Evolutionary conservation across 148 eudicot species (phyloP).

Genomic region (Vaccinium vitisidaea): DNA sequence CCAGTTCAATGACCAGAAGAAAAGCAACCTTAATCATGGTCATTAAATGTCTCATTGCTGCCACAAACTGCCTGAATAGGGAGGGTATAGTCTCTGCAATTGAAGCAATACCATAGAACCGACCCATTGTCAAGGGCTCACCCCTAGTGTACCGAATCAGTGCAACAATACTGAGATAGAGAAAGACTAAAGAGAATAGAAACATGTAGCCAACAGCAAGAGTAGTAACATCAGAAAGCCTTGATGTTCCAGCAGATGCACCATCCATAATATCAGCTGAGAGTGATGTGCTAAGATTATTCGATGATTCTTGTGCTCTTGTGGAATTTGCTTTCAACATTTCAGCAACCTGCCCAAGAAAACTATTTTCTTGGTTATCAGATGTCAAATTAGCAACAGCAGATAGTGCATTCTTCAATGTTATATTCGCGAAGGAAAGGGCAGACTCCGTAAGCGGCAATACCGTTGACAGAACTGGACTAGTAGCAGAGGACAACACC

Average conservation of each 20-base stretch:
- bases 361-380: slow-evolving; percentile 42
- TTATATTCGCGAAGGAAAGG: slow-evolving; percentile 72
- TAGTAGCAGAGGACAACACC: slow-evolving; percentile 67
- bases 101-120: slow-evolving; percentile 84
- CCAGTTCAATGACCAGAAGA: slow-evolving; percentile 91
- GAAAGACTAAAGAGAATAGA: slow-evolving; percentile 65
- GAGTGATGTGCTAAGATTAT: slow-evolving; percentile 45
- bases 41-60: slow-evolving; percentile 88
- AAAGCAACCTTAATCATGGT: slow-evolving; percentile 97
- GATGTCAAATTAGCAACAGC: slow-evolving; percentile 68
- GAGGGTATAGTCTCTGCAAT: slow-evolving; percentile 77
- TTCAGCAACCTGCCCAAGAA: slow-evolving; percentile 56
- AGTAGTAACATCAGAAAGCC: slow-evolving; percentile 85
- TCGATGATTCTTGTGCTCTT: slow-evolving; percentile 43
- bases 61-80: slow-evolving; percentile 77
- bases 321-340: slow-evolving; percentile 59
- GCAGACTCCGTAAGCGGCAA: slow-evolving; percentile 76
- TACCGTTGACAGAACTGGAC: slow-evolving; percentile 64
- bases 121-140: slow-evolving; percentile 80
- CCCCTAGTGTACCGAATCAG: slow-evolving; percentile 77
- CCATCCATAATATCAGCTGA: slow-evolving; percentile 58
- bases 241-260: slow-evolving; percentile 60
- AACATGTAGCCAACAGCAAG: slow-evolving; percentile 93
- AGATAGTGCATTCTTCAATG: slow-evolving; percentile 73
- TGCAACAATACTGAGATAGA: slow-evolving; percentile 77